phyloP scores from a whole-genome alignment of 495 filamentous ascomycete species.

The Xylaria palmicola region DNA sequence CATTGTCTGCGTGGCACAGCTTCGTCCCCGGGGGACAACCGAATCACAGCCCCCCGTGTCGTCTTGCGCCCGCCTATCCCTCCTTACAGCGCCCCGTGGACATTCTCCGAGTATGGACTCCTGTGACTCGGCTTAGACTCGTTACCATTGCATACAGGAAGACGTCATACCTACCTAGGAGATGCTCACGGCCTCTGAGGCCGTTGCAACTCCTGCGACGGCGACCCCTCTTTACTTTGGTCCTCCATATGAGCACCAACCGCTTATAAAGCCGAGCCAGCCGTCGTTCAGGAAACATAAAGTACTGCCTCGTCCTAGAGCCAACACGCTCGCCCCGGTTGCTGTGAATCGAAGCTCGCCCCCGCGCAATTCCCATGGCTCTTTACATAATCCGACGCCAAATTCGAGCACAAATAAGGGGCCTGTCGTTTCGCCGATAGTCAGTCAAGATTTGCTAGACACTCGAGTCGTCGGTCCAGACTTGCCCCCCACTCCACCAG shows the following conservation, averaged over 20 bases:
- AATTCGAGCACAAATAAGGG: slow-evolving; percentile 22
- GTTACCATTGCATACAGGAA: not conserved
- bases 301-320: slow-evolving; percentile 50
- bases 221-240: slow-evolving; percentile 32
- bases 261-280: slow-evolving; percentile 28
- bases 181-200: slow-evolving; percentile 27
- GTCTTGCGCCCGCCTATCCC: not conserved
- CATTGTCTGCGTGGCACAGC: slow-evolving; percentile 1
- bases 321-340: slow-evolving; percentile 25
- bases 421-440: slow-evolving; percentile 22
- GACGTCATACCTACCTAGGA: slow-evolving; percentile 18
- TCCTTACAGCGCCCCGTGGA: not conserved
- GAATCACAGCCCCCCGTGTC: not conserved
- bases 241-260: slow-evolving; percentile 20
- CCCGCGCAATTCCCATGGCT: slow-evolving; percentile 20
- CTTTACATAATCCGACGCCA: slow-evolving; percentile 24
- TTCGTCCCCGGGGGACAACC: not conserved
- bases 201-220: slow-evolving; percentile 23
- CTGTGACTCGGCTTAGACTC: slow-evolving; percentile 9
- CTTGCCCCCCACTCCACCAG: slow-evolving; percentile 54
- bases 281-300: slow-evolving; percentile 56
- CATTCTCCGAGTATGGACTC: slow-evolving; percentile 11
- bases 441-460: slow-evolving; percentile 31
- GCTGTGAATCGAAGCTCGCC: slow-evolving; percentile 16
- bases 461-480: slow-evolving; percentile 34